Evolutionary conservation across 805 yeast species (phyloP).

Genomic region (Candida morakotiae): DNA sequence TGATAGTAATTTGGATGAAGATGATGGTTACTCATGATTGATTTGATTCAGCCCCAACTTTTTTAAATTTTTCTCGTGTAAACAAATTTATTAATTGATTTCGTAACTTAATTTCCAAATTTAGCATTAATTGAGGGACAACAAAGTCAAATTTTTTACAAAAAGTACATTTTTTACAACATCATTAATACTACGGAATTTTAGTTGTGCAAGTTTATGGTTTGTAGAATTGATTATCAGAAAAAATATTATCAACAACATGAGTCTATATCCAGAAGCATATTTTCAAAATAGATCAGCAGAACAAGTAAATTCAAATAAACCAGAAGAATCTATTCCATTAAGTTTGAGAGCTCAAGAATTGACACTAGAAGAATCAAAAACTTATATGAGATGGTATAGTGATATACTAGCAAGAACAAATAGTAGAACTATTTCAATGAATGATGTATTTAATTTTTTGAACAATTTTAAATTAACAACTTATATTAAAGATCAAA

Average conservation of each 20-base stretch:
- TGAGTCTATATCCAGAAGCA: slow-evolving; percentile 8
- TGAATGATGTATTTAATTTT: slow-evolving; percentile 77
- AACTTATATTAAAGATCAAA: slow-evolving; percentile 44
- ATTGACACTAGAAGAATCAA: slow-evolving; percentile 70
- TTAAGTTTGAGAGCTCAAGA: slow-evolving; percentile 63
- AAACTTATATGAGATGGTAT: slow-evolving; percentile 91
- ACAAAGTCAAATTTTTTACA: too few species aligned
- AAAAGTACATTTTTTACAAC: too few species aligned
- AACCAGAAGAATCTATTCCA: slow-evolving; percentile 47
- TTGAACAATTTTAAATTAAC: slow-evolving; percentile 71
- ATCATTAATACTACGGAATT: too few species aligned
- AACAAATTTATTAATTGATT: background rate
- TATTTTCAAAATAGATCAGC: slow-evolving; percentile 12
- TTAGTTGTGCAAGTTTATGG: background rate
- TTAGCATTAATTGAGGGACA: background rate
- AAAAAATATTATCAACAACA: slow-evolving; percentile 4
- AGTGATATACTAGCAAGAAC: slow-evolving; percentile 75
- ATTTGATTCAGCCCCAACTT: slow-evolving; percentile 5
- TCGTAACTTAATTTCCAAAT: background rate
- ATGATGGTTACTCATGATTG: slow-evolving; percentile 2
- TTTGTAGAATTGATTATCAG: background rate
- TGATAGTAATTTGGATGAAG: slow-evolving; percentile 5
- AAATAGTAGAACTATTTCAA: slow-evolving; percentile 58
- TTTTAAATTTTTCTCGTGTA: slow-evolving; percentile 2
- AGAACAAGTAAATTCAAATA: slow-evolving; percentile 10